These are phyloP conservation scores for Zopfochytrium polystomum DNA, from an alignment of 371 early-diverging fungal species.

Conservation along the genomic window DNA sequence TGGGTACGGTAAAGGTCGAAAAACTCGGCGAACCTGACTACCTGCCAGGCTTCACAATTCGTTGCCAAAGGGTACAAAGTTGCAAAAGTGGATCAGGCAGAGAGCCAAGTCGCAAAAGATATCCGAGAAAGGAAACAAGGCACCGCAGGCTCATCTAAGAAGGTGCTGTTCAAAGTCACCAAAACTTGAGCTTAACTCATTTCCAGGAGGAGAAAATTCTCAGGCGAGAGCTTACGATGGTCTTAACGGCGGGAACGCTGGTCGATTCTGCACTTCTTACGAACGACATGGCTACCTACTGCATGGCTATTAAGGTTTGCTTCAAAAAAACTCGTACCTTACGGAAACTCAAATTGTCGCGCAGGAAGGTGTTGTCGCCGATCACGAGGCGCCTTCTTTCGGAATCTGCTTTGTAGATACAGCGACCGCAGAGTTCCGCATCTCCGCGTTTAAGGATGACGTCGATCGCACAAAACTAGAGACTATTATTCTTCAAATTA, in stretches of 20 bases:
- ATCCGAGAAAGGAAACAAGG: conserved; percentile 75
- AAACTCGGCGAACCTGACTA: neutral
- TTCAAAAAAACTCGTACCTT: neutral
- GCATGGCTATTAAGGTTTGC: conserved; percentile 81
- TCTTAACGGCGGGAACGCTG: conserved; percentile 94
- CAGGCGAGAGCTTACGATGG: conserved; percentile 88
- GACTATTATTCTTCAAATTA: conserved; percentile 88
- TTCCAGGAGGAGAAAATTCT: conserved; percentile 81
- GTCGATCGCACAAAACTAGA: conserved; percentile 79
- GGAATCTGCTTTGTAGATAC: conserved; percentile 92
- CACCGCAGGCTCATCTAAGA: conserved; percentile 7
- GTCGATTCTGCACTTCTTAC: conserved; percentile 86
- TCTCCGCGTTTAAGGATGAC: conserved; percentile 83
- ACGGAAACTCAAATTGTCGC: neutral
- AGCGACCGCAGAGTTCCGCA: conserved; percentile 83
- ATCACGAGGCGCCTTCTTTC: conserved; percentile 49
- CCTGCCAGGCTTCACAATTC: conserved; percentile 76
- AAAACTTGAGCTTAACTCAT: neutral
- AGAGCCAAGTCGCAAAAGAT: conserved; percentile 91
- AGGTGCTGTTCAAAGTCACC: neutral
- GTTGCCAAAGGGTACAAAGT: conserved; percentile 97
- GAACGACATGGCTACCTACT: conserved; percentile 84
- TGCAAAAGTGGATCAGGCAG: conserved; percentile 98
- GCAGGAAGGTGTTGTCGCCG: conserved; percentile 44
- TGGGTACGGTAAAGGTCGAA: conserved; percentile 58